Evolutionary conservation across 495 filamentous ascomycete genomes (phyloP).

Genomic region (Stereocaulon alpinum): DNA sequence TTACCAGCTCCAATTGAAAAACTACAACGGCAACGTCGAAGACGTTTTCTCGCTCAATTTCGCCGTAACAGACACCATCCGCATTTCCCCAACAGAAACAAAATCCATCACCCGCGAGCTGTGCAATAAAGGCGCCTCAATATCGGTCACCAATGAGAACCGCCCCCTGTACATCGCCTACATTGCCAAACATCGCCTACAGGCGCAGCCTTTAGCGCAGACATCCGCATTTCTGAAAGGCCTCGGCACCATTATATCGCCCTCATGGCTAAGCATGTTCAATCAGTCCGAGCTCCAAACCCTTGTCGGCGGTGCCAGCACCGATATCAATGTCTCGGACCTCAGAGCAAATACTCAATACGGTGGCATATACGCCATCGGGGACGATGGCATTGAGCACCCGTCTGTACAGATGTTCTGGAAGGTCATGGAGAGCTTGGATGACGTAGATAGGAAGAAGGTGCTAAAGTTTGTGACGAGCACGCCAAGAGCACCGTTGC

Average conservation of each 20-base stretch:
- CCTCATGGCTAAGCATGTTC: slow-evolving; percentile 94
- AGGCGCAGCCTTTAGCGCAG: slow-evolving; percentile 63
- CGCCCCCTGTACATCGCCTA: slow-evolving; percentile 88
- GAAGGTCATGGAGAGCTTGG: slow-evolving; percentile 70
- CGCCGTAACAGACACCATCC: slow-evolving; percentile 72
- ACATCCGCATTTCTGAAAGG: slow-evolving; percentile 82
- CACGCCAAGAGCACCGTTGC: slow-evolving; percentile 79
- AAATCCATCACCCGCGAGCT: slow-evolving; percentile 61
- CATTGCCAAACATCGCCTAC: slow-evolving; percentile 76
- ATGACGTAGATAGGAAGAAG: slow-evolving; percentile 64
- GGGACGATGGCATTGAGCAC: slow-evolving; percentile 80
- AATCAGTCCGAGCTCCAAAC: slow-evolving; percentile 92
- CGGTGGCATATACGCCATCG: slow-evolving; percentile 75
- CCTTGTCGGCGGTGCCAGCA: slow-evolving; percentile 74
- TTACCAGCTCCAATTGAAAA: slow-evolving; percentile 60
- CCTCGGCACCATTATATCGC: slow-evolving; percentile 77
- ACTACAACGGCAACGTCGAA: slow-evolving; percentile 70
- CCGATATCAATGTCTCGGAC: slow-evolving; percentile 80
- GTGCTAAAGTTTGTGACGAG: slow-evolving; percentile 95
- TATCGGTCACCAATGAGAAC: slow-evolving; percentile 82
- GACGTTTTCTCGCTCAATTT: slow-evolving; percentile 76
- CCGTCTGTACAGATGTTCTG: slow-evolving; percentile 80
- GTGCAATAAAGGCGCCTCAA: slow-evolving; percentile 61
- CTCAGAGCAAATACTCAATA: slow-evolving; percentile 79
- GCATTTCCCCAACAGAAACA: slow-evolving; percentile 29